Evolutionary conservation across 768 basidiomycete species (phyloP).

Genomic region (Royoungia palumana): DNA sequence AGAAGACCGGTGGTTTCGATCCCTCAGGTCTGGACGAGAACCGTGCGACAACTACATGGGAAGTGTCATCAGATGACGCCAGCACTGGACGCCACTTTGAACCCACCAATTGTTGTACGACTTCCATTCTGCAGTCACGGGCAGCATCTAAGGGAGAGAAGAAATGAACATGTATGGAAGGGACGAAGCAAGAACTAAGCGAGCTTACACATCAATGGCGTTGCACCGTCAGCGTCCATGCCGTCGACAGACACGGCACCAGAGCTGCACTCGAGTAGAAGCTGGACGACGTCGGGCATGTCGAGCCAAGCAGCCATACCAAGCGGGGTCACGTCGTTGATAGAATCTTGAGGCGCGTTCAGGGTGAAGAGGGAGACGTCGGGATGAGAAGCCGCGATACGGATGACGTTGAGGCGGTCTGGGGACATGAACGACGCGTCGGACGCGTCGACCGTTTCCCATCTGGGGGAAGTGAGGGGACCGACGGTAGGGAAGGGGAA

Average conservation of each 20-base stretch:
- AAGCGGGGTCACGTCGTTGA: slow-evolving; percentile 73
- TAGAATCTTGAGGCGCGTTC: slow-evolving; percentile 67
- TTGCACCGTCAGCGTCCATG: slow-evolving; percentile 71
- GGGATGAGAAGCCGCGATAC: slow-evolving; percentile 50
- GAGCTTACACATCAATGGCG: slow-evolving; percentile 78
- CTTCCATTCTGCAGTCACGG: slow-evolving; percentile 65
- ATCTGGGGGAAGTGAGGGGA: slow-evolving; percentile 38
- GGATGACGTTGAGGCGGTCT: slow-evolving; percentile 56
- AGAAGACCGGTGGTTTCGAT: slow-evolving; percentile 68
- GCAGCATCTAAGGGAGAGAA: slow-evolving; percentile 55
- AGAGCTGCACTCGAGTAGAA: slow-evolving; percentile 60
- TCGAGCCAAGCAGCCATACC: slow-evolving; percentile 80
- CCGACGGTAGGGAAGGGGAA: background rate
- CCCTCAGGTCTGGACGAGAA: slow-evolving; percentile 70
- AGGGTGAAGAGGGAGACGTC: slow-evolving; percentile 65
- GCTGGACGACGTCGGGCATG: slow-evolving; percentile 52
- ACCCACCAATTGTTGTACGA: slow-evolving; percentile 65
- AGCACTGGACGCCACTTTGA: background rate
- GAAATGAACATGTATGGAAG: background rate
- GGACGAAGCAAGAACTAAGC: background rate
- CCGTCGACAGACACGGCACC: slow-evolving; percentile 69
- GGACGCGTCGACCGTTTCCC: slow-evolving; percentile 66
- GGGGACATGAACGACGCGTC: slow-evolving; percentile 65
- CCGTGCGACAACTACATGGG: slow-evolving; percentile 50
- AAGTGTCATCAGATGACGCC: slow-evolving; percentile 5